Evolutionary conservation across 2,329 filamentous ascomycete species (phyloP).

Genomic region (Epichloe sp.): DNA sequence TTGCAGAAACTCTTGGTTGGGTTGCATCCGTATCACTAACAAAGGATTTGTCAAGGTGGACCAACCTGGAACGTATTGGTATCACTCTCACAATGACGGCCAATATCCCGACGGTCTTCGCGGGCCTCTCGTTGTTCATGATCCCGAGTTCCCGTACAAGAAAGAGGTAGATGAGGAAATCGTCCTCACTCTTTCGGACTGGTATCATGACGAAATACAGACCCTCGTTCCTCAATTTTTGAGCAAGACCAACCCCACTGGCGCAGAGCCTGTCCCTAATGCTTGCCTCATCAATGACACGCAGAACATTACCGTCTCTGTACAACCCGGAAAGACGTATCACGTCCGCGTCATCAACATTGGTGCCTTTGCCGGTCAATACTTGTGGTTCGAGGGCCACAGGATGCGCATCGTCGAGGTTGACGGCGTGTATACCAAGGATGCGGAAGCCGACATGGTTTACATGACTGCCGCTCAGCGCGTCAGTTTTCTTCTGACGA

Average conservation of each 20-base stretch:
- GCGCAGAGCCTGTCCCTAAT: conserved; percentile 54
- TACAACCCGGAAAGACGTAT: conserved; percentile 58
- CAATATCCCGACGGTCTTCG: conserved; percentile 61
- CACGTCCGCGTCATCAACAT: conserved; percentile 61
- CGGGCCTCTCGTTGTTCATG: conserved; percentile 50
- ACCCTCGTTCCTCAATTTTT: conserved; percentile 35
- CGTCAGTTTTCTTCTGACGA: conserved; percentile 48
- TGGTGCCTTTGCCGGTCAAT: conserved; percentile 56
- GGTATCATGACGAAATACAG: conserved; percentile 52
- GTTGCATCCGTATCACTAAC: not conserved
- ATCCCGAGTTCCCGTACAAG: conserved; percentile 44
- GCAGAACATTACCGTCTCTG: conserved; percentile 41
- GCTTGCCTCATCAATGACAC: conserved; percentile 61
- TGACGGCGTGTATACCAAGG: conserved; percentile 56
- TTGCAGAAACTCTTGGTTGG: too few relatives aligned
- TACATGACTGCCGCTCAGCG: conserved; percentile 58
- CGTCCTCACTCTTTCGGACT: conserved; percentile 52
- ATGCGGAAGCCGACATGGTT: conserved; percentile 45
- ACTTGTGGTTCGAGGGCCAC: conserved; percentile 54
- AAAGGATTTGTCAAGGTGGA: conserved; percentile 27
- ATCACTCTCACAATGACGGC: conserved; percentile 54
- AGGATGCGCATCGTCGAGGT: conserved; percentile 60
- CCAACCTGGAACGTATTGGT: conserved; percentile 69
- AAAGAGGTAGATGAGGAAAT: conserved; percentile 49
- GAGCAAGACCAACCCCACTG: conserved; percentile 40